Conservation (phyloP, 345 rosid species). For the Nasturtium officinale region DNA sequence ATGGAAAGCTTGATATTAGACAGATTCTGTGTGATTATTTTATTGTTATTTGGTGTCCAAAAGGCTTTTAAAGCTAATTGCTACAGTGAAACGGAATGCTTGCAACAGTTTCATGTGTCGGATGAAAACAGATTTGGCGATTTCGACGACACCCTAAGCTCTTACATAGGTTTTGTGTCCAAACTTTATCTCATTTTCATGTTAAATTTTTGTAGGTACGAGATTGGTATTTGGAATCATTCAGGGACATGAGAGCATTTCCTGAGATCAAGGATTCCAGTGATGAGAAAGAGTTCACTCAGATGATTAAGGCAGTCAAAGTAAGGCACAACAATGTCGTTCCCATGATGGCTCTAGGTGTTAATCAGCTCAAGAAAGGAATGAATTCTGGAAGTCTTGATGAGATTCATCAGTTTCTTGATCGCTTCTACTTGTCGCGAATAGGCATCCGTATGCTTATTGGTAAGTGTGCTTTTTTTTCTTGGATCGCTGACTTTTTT, state of each 20-base stretch:
- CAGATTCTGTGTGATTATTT: not conserved
- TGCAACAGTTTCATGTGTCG: not conserved
- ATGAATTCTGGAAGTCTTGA: conserved; percentile 58
- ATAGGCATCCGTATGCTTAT: conserved; percentile 95
- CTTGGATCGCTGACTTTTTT: too few species aligned
- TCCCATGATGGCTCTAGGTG: conserved; percentile 95
- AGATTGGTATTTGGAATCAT: conserved; percentile 98
- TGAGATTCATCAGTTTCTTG: conserved; percentile 92
- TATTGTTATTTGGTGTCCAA: not conserved
- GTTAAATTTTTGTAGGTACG: conserved; percentile 63
- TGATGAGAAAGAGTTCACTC: conserved; percentile 82
- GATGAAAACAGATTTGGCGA: conserved; percentile 23
- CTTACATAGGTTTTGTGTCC: not conserved
- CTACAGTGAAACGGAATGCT: conserved; percentile 13
- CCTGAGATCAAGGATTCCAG: conserved; percentile 71
- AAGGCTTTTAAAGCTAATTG: conserved; percentile 12
- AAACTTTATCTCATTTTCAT: not conserved
- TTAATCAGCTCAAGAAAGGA: conserved; percentile 91
- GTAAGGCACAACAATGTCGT: conserved; percentile 98
- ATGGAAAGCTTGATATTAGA: not conserved
- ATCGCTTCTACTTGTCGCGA: conserved; percentile 92
- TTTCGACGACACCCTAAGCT: not conserved
- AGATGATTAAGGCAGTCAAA: conserved; percentile 94
- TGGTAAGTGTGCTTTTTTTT: conserved; percentile 50
- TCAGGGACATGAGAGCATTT: conserved; percentile 82